Conservation (phyloP, 2,329 filamentous ascomycete genomes). For the Pyrenophora tritici-repentis region DNA sequence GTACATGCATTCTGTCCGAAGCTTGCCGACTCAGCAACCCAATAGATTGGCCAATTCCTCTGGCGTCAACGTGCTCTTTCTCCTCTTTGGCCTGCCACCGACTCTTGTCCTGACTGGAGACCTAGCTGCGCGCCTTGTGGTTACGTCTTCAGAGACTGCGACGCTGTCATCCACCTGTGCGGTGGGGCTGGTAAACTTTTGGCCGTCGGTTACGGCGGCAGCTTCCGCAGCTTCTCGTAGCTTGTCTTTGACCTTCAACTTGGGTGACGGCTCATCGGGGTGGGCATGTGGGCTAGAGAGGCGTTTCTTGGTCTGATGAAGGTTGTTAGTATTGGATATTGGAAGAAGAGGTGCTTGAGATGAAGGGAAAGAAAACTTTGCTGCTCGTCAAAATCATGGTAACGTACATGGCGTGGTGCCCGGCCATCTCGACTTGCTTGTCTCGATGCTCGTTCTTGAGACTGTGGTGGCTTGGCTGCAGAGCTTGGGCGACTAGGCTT, state of each 20-base stretch:
- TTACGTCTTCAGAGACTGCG: constrained; percentile 26
- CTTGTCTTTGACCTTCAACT: constrained; percentile 54
- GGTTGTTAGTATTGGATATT: constrained; percentile 31
- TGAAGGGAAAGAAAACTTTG: constrained; percentile 35
- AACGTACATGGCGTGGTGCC: constrained; percentile 47
- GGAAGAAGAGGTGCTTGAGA: constrained; percentile 11
- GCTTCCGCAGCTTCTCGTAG: constrained; percentile 52
- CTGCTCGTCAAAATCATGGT: constrained; percentile 33
- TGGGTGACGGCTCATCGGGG: constrained; percentile 46
- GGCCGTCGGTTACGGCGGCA: constrained; percentile 35
- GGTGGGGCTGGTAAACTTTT: constrained; percentile 10
- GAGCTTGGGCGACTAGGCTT: constrained; percentile 25
- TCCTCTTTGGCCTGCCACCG: constrained; percentile 63
- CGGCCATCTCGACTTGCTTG: constrained; percentile 31
- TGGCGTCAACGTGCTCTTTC: constrained; percentile 75
- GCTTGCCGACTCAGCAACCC: constrained; percentile 23
- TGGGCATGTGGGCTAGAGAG: constrained; percentile 46
- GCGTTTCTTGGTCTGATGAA: constrained; percentile 44
- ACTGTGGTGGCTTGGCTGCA: constrained; percentile 18
- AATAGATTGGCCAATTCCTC: constrained; percentile 67
- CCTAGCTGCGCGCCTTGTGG: constrained; percentile 30
- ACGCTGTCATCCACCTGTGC: constrained; percentile 21
- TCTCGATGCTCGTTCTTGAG: constrained; percentile 29
- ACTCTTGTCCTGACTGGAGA: constrained; percentile 53
- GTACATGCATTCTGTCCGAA: constrained; percentile 1